Percentiles rank a stretch among this genome's conserved stretches.
These are phyloP conservation scores for Salvia splendens DNA, from an alignment of 257 asterid species.

Conservation along the genomic window DNA sequence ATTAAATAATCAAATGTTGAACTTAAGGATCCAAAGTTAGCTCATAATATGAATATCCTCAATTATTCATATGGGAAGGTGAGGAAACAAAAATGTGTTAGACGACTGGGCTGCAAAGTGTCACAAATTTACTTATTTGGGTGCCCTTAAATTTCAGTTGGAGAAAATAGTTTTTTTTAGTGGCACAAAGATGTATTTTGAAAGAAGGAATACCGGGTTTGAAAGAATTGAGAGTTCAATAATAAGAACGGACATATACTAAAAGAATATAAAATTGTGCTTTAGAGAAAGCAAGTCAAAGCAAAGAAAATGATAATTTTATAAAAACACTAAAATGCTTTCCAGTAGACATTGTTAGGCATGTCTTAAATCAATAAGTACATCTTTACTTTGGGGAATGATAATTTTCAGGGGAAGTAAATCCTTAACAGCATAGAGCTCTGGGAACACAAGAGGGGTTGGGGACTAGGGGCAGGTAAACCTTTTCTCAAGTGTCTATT, in stretches of 20 bases:
- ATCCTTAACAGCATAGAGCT: neutral
- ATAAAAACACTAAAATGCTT: neutral
- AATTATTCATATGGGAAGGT: neutral
- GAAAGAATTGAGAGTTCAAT: neutral
- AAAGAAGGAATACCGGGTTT: neutral
- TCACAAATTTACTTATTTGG: neutral
- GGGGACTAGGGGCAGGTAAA: neutral
- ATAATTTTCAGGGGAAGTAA: neutral
- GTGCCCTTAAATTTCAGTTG: too few species aligned
- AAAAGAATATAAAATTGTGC: neutral
- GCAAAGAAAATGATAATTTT: neutral
- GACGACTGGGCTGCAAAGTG: neutral
- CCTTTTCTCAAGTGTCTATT: constrained; percentile 7
- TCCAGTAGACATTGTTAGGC: neutral
- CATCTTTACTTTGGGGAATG: neutral
- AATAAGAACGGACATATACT: neutral
- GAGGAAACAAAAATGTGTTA: neutral
- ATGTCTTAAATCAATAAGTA: neutral
- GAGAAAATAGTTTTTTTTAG: too few species aligned
- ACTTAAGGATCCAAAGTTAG: neutral
- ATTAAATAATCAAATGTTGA: too few species aligned
- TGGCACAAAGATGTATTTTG: neutral
- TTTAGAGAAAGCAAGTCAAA: neutral
- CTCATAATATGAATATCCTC: neutral
- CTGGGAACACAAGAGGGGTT: neutral